A percentile compares a stretch with the other conserved stretches of the same genome.
Conservation (phyloP, 768 basidiomycete genomes). For the Candolleomyces efflorescens region DNA sequence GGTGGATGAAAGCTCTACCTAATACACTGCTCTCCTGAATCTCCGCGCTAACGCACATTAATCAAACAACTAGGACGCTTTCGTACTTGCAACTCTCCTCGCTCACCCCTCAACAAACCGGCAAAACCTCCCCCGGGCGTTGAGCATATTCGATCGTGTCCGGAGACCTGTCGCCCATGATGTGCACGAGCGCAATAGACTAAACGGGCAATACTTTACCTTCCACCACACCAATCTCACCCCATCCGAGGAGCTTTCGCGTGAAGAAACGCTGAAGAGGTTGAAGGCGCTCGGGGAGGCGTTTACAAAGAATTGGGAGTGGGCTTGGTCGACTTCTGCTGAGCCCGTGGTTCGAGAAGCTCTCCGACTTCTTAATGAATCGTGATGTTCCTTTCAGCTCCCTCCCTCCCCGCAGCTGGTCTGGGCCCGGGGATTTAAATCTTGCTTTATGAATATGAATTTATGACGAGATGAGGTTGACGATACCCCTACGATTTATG, state of each 20-base stretch:
- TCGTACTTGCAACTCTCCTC: conserved; percentile 39
- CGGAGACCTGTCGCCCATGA: conserved; percentile 41
- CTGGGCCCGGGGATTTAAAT: too few species aligned
- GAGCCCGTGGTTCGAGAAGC: conserved; percentile 20
- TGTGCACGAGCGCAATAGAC: conserved; percentile 34
- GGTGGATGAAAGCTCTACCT: not conserved
- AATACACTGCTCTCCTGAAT: not conserved
- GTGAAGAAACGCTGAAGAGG: conserved; percentile 24
- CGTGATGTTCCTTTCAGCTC: not conserved
- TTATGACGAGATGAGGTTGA: too few species aligned
- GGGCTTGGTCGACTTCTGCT: conserved; percentile 53
- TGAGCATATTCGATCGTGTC: conserved; percentile 45
- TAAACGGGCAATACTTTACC: conserved; percentile 40
- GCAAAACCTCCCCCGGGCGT: conserved; percentile 35
- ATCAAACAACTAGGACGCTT: conserved; percentile 42
- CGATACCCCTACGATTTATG: too few species aligned
- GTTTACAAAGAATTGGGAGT: conserved; percentile 54
- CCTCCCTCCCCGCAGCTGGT: too few species aligned
- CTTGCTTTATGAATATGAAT: too few species aligned
- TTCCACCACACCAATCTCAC: conserved; percentile 28
- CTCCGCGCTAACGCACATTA: not conserved
- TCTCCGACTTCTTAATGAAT: conserved; percentile 2
- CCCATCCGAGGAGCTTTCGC: conserved; percentile 20
- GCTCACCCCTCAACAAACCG: conserved; percentile 39
- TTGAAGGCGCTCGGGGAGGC: conserved; percentile 35